Conservation (phyloP, 208 protist species). For the Novymonas esmeraldas region DNA sequence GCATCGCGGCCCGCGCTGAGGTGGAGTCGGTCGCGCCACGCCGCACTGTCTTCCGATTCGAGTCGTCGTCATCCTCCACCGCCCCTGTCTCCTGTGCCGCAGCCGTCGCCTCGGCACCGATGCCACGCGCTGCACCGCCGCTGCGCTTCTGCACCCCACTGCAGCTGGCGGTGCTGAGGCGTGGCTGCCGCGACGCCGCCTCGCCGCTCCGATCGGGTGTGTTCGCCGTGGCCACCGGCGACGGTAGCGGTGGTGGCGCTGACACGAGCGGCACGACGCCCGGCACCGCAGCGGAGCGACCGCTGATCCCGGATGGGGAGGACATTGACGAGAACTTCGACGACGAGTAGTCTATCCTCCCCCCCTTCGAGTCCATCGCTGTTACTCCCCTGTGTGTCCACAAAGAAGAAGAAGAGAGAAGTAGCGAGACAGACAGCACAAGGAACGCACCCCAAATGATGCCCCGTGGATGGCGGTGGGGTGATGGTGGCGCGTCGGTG, state of each 20-base stretch:
- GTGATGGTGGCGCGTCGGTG: too few relatives aligned
- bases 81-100: neutral
- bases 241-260: too few relatives aligned
- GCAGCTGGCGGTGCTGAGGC: constrained; percentile 28
- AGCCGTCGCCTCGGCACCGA: neutral
- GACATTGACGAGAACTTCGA: constrained; percentile 25
- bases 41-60: constrained; percentile 43
- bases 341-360: neutral
- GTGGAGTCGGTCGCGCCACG: too few relatives aligned
- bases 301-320: constrained; percentile 27
- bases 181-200: constrained; percentile 12
- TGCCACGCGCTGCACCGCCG: neutral
- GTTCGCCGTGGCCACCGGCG: constrained; percentile 1
- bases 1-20: too few relatives aligned
- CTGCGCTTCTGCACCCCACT: constrained; percentile 19
- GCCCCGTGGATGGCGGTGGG: too few relatives aligned
- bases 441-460: too few relatives aligned
- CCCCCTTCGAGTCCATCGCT: neutral
- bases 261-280: neutral
- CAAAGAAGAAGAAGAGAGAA: constrained; percentile 2
- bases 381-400: neutral
- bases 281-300: neutral
- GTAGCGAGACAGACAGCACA: too few relatives aligned
- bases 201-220: constrained; percentile 13
- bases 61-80: neutral